Evolutionary conservation across 495 filamentous ascomycete species (phyloP), one percentile per base, ranked within the genome.

Genomic region (Poronia punctata): DNA sequence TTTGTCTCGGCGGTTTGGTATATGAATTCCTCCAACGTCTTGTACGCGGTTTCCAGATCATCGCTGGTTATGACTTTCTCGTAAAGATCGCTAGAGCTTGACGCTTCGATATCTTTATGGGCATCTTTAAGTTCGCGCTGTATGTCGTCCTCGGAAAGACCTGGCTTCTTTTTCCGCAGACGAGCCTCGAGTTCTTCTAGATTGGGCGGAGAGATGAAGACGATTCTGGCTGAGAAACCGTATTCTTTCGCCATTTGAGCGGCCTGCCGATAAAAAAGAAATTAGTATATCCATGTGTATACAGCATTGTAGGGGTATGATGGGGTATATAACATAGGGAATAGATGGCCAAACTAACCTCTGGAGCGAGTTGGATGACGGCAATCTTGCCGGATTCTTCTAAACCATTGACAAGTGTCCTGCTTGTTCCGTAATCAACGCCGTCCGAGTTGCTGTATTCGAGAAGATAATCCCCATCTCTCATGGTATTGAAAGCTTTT

Each of bases 11-110:
- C 36, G 6, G 26, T 23, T 24, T 45, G 27, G 38, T 48, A 62
- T n/a, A 56, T 49, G n/a, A 44, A 43, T 11, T 46, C 29, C 17
- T 52, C 39, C 5, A 57, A 29, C 8, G 35, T 19, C 43, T 47
- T 48, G 16, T 61, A 84, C 1, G 84, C 79, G 39, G 60, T 75
- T 26, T 87, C 80, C 35, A 87, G 52, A 39, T 87, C 77, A 52
- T 83, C 80, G 48, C 86, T 88, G 19, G 82, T 72, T 28, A 90
- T 66, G 16, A 81, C 69, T 61, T 72, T 72, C 32, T 89, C 83
- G 56, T 79, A 79, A 9, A 78, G 68, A 7, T 70, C 79, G 1
- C 68, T 65, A n/a, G 72, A 61, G 43, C 75, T 69, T 3, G 82
- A 61, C 46, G 77, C 83, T 38, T 79, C 81, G 40, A 84, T 60